These are phyloP conservation scores for Hevea brasiliensis DNA, from an alignment of 345 rosid species.

Conservation along the genomic window DNA sequence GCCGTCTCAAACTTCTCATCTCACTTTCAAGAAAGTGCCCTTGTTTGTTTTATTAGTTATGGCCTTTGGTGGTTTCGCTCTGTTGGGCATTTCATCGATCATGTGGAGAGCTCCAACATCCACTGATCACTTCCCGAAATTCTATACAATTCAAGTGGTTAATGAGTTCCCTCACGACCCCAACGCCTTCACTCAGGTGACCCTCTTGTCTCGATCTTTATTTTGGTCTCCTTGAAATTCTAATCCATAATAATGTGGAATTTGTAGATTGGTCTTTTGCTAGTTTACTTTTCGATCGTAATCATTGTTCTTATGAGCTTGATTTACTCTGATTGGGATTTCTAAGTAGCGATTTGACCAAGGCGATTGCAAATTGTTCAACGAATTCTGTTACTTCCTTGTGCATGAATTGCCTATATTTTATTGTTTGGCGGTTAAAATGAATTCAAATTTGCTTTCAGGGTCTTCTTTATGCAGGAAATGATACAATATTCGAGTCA, in stretches of 20 bases:
- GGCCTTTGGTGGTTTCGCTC: background rate
- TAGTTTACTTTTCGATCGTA: too few relatives aligned
- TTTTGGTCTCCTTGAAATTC: background rate
- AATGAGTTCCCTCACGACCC: slow-evolving; percentile 37
- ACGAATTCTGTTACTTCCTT: background rate
- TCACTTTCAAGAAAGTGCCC: slow-evolving; percentile 35
- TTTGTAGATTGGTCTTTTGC: background rate
- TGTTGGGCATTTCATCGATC: slow-evolving; percentile 23
- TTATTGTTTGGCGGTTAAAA: background rate
- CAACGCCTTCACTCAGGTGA: slow-evolving; percentile 33
- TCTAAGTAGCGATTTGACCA: background rate
- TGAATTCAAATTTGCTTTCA: slow-evolving; percentile 25
- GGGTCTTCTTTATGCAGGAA: slow-evolving; percentile 84
- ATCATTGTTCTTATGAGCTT: background rate
- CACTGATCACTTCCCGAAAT: background rate
- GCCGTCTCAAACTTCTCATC: slow-evolving; percentile 27
- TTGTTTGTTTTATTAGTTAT: slow-evolving; percentile 27
- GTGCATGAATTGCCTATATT: background rate
- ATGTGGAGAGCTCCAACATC: slow-evolving; percentile 1
- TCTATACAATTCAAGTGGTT: slow-evolving; percentile 22
- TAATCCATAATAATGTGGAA: background rate
- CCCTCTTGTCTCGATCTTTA: background rate
- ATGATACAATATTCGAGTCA: slow-evolving; percentile 75
- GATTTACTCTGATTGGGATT: background rate
- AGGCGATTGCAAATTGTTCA: background rate